Conservation (phyloP, 805 yeast genomes). For the Teunomyces cretensis region DNA sequence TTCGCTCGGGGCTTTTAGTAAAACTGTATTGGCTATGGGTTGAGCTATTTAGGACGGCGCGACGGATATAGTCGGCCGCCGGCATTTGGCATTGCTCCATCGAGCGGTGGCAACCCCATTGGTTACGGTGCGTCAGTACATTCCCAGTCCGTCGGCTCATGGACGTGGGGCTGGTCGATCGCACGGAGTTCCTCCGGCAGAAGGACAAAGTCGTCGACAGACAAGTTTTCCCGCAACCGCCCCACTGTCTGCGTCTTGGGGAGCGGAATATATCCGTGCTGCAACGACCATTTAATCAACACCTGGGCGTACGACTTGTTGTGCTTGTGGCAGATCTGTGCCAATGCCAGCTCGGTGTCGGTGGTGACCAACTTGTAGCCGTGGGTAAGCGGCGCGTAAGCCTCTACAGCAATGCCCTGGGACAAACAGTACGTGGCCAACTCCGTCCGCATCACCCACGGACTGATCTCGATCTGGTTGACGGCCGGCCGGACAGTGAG, state of each 20-base stretch:
- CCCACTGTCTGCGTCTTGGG: conserved; percentile 29
- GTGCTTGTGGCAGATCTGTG: conserved; percentile 34
- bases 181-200: conserved; percentile 22
- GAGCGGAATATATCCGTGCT: conserved; percentile 43
- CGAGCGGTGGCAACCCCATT: too few species aligned
- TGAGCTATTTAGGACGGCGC: too few species aligned
- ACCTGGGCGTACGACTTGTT: conserved; percentile 45
- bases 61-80: too few species aligned
- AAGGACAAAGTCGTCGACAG: conserved; percentile 25
- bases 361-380: conserved; percentile 22
- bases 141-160: conserved; percentile 79
- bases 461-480: conserved; percentile 50
- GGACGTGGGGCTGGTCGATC: conserved; percentile 41
- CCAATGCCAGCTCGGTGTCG: conserved; percentile 29
- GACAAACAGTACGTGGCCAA: conserved; percentile 28
- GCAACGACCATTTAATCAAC: conserved; percentile 49
- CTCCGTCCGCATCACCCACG: conserved; percentile 48
- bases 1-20: too few species aligned
- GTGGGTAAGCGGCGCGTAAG: conserved; percentile 40
- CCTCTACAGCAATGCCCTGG: conserved; percentile 31
- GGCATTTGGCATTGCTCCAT: too few species aligned
- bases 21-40: too few species aligned
- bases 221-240: conserved; percentile 24
- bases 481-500: conserved; percentile 45
- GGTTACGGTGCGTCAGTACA: conserved; percentile 46